A percentile compares a stretch with the other conserved stretches of the same genome.
Evolutionary conservation across 345 rosid genomes (phyloP).

Genomic region (Citrus reticulata): DNA sequence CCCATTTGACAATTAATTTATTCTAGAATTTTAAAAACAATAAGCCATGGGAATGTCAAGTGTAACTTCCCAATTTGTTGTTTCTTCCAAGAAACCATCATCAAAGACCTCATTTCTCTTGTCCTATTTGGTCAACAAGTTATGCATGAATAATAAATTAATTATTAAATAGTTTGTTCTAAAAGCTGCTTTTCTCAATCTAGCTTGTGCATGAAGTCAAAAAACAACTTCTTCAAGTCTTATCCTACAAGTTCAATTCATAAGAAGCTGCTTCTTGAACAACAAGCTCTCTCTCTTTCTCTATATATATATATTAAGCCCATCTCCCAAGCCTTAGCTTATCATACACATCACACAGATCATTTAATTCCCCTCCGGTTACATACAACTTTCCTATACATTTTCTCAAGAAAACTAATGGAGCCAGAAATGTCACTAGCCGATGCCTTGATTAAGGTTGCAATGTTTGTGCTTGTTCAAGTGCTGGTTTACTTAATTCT

Average conservation of each 20-base stretch:
- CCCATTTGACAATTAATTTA: not conserved
- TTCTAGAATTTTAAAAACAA: not conserved
- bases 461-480: slow-evolving; percentile 42
- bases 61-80: not conserved
- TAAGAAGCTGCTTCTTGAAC: not conserved
- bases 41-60: not conserved
- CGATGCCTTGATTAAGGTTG: slow-evolving; percentile 34
- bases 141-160: not conserved
- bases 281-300: not conserved
- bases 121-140: not conserved
- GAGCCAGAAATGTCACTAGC: slow-evolving; percentile 4
- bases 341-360: not conserved
- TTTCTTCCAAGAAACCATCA: slow-evolving; percentile 8
- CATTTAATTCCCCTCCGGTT: not conserved
- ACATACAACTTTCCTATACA: not conserved
- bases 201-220: not conserved
- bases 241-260: slow-evolving; percentile 5
- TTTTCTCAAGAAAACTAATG: not conserved
- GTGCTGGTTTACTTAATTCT: slow-evolving; percentile 50
- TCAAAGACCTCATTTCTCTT: not conserved
- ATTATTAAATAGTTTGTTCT: too few relatives aligned
- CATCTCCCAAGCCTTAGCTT: not conserved
- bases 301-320: not conserved
- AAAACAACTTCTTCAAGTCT: not conserved
- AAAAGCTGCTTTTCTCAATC: not conserved